Base-by-base conservation (phyloP, 2,329 filamentous ascomycete species). In the Ceratocystiopsis sp. region DNA sequence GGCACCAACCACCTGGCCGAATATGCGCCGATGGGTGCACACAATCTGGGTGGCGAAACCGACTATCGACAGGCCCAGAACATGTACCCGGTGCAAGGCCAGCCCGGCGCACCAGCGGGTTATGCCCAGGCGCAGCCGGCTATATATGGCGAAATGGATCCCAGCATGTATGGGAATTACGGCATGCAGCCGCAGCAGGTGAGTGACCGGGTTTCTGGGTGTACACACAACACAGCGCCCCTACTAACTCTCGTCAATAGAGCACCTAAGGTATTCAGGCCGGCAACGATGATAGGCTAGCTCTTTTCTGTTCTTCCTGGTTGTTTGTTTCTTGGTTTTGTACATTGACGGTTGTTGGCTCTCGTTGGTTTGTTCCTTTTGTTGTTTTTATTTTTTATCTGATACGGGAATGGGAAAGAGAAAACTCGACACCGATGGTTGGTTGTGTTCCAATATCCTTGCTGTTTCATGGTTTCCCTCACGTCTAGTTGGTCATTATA, bases 101-200 rank as follows among this genome's bases (percentile, higher is more conserved):
- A 85, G 51, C 67, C 78, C 14, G 80, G 82, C 40, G 75, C 81
- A 13, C 70, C 75, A 39, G 72, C 74, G 42, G 71, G 74, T 13
- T 93, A 93, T 57, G 82, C 79, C 14, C 84, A 91, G 55, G 73
- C 81, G 38, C 80, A 83, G 52, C 75, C 80, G 46, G 67, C 76
- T 49, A 93, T 95, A 71, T 94, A 86, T 56, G 71, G 78, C 44
- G 78, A 81, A 45, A 79, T 87, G 61, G 78, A 84, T 49, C 77
- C 51, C 9, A 52, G 75, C 49, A 94, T 95, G 70, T 96, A 96
- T 51, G 73, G 73, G 35, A 93, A 93, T 58, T 72, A 79, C 14
- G 66, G 77, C 48, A 84, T 94, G 72, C 78, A 81, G 53, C 74
- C 82, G 50, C 85, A 93, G 60, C 84, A 86, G 67, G 84, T 87